These are phyloP conservation scores for Rachicladosporium sp. DNA, from an alignment of 2,329 filamentous ascomycete genomes.

Conservation along the genomic window DNA sequence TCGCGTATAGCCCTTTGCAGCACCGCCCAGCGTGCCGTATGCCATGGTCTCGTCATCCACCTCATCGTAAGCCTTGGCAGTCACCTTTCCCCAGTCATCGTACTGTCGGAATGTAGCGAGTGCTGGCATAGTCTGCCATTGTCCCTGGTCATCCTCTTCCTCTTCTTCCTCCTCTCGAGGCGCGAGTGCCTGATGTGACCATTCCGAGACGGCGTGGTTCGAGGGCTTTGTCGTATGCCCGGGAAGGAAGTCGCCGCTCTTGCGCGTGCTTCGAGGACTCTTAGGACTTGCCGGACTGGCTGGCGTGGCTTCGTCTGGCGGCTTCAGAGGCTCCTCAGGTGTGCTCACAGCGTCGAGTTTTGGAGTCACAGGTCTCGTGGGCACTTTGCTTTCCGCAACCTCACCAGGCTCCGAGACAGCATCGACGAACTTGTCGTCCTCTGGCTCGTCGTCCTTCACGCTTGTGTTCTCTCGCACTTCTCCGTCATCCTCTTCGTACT, in stretches of 20 bases:
- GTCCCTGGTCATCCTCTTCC: slow-evolving; percentile 49
- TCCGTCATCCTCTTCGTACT: slow-evolving; percentile 14
- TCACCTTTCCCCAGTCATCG: slow-evolving; percentile 78
- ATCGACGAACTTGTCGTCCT: background rate
- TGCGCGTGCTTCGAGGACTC: slow-evolving; percentile 6
- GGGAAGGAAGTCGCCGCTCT: slow-evolving; percentile 4
- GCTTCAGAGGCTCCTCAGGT: background rate
- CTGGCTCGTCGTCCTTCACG: slow-evolving; percentile 1
- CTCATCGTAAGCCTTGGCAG: slow-evolving; percentile 67
- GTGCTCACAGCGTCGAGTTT: too few species aligned
- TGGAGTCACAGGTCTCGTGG: too few species aligned
- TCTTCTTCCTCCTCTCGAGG: slow-evolving; percentile 42
- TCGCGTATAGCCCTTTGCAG: slow-evolving; percentile 87
- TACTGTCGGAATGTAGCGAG: slow-evolving; percentile 91
- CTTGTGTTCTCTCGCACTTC: slow-evolving; percentile 5
- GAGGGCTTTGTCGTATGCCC: slow-evolving; percentile 5
- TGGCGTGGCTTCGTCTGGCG: background rate
- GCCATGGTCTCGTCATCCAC: slow-evolving; percentile 56
- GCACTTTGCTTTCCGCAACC: too few species aligned
- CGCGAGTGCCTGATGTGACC: slow-evolving; percentile 74
- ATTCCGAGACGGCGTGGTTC: slow-evolving; percentile 49
- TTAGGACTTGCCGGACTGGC: background rate
- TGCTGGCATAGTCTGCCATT: slow-evolving; percentile 90
- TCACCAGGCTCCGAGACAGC: too few species aligned
- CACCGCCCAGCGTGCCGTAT: slow-evolving; percentile 71